Conservation (phyloP, 2,329 filamentous ascomycete species). For the Zarea fungicola region DNA sequence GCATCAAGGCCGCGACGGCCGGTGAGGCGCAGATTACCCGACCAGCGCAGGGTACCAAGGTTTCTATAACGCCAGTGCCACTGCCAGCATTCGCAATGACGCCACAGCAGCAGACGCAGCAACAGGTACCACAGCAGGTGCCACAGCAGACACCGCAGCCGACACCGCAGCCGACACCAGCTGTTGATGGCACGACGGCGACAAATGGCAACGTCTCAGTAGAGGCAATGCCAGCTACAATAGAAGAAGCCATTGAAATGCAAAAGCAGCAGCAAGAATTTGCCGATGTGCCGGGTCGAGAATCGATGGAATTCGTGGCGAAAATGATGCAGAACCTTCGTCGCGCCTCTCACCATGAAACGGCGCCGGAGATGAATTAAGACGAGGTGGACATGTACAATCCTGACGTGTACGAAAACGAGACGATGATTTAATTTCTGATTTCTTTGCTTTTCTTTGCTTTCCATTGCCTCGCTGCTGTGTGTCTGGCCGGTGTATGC, state of each 20-base stretch:
- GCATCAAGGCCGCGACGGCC: neutral
- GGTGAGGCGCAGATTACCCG: neutral
- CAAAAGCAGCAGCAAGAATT: slow-evolving; percentile 27
- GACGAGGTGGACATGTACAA: neutral
- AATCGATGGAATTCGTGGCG: slow-evolving; percentile 46
- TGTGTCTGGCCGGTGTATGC: too few relatives aligned
- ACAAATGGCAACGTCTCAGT: neutral
- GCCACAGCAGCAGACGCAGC: slow-evolving; percentile 2
- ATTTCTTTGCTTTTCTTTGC: neutral
- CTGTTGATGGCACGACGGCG: too few relatives aligned
- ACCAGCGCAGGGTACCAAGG: slow-evolving; percentile 3
- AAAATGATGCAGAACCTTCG: slow-evolving; percentile 48
- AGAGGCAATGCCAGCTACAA: neutral
- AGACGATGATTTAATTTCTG: neutral
- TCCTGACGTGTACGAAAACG: neutral
- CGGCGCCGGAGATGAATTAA: neutral
- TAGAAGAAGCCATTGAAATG: slow-evolving; percentile 10
- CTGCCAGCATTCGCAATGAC: slow-evolving; percentile 20
- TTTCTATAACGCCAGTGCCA: slow-evolving; percentile 29
- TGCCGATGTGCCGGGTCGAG: slow-evolving; percentile 36
- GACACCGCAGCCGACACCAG: too few relatives aligned
- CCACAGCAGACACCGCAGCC: too few relatives aligned
- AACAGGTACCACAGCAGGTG: too few relatives aligned
- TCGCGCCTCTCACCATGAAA: slow-evolving; percentile 21
- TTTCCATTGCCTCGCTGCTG: too few relatives aligned